Base-by-base conservation (phyloP, 208 protist genomes). In the Trypanosoma cruzi region DNA sequence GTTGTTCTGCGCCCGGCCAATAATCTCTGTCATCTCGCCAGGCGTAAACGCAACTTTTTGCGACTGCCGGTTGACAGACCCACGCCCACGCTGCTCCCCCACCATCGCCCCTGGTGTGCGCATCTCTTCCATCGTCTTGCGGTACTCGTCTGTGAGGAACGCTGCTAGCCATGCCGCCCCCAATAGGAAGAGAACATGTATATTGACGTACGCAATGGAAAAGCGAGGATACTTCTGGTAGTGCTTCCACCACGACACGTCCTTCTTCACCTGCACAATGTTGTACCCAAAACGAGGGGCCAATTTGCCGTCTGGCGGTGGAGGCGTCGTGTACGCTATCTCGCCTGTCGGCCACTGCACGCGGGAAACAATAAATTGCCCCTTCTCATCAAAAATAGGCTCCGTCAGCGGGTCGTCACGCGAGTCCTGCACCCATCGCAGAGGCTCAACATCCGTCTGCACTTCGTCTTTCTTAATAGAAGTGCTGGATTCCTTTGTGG, bases 181-280 rank as follows among this genome's bases (percentile, higher is more conserved):
- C 4, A 95, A 68, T 7, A 95, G 53, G 37, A 95, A 91, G 20
- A 93, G 36, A 6, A 93, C 73, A 52, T 95, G 90, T 49, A 93
- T 92, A 65, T 93, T 93, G 31, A 95, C 80, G 75, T 95, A 92
- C 20, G 86, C 85, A 7, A 93, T 34, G 26, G 90, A 95, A 44
- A 95, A 74, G 34, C 87, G 85, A 0, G 90, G 90, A 58, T 90
- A 85, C 62, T 87, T 84, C 57, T 89, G 90, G 63, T 93, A 91
- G 73, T 93, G 88, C 79, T 93, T 86, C 87, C 90, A 95, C 90
- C 90, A 95, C 53, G 90, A 93, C 46, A 92, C 83, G 63, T 88
- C 73, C 68, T 95, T 95, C 66, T 86, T 86, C 42, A 95, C 90
- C 66, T 91, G 86, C 72, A 95, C 85, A 6, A 95, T 76, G 60